Evolutionary conservation across 495 filamentous ascomycete species (phyloP).

Genomic region (Poronia punctata): DNA sequence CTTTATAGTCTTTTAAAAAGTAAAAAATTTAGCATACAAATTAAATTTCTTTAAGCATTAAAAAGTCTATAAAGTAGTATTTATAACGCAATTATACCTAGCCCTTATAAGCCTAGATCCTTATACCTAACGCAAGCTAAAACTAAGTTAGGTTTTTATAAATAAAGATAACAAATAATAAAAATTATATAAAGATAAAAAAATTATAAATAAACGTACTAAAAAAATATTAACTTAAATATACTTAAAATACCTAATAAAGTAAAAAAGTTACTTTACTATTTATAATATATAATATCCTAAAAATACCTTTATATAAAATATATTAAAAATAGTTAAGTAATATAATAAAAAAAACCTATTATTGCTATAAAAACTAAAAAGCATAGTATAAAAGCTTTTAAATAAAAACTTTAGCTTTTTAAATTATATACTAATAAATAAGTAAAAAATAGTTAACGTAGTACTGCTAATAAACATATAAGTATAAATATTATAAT

Average conservation of each 20-base stretch:
- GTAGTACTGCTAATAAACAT: no score
- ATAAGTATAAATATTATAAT: no score
- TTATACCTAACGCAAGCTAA: neutral
- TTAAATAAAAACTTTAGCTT: no score
- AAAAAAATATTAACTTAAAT: neutral
- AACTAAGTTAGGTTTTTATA: neutral
- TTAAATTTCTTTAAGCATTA: neutral
- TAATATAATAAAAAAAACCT: neutral
- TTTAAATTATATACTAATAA: no score
- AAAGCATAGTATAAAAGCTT: no score
- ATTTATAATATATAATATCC: conserved; percentile 1
- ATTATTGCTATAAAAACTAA: no score
- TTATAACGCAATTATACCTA: neutral
- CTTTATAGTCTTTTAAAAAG: neutral
- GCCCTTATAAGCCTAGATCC: neutral
- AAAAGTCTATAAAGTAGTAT: neutral
- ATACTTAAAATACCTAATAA: neutral
- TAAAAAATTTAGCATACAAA: neutral
- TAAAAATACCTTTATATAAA: neutral
- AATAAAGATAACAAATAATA: neutral
- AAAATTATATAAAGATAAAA: conserved; percentile 1
- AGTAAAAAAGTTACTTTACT: conserved; percentile 1
- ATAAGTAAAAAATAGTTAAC: no score
- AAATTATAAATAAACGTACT: neutral
- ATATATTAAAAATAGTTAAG: neutral